Evolutionary conservation across 2,329 filamentous ascomycete species (phyloP).

Genomic region (Neospermospora avenae): DNA sequence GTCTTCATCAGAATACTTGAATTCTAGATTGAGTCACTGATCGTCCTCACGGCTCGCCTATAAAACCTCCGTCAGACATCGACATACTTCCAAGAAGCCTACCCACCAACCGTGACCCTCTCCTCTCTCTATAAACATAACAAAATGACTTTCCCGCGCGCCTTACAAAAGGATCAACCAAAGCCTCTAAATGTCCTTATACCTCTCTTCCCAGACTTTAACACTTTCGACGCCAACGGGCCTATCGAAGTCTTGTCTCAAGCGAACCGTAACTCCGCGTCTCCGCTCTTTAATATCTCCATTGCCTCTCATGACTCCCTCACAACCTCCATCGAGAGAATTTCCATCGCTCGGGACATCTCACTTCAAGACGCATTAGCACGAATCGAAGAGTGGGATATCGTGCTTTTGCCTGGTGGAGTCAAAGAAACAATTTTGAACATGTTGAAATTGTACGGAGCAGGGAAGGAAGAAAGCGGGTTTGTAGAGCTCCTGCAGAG

Average conservation of each 20-base stretch:
- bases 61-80: background rate
- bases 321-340: background rate
- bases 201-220: constrained; percentile 5
- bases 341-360: background rate
- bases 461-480: background rate
- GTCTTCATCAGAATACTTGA: background rate
- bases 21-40: too few relatives aligned
- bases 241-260: constrained; percentile 2
- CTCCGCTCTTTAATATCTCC: background rate
- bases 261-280: background rate
- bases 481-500: background rate
- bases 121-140: too few relatives aligned
- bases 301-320: background rate
- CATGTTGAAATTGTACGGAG: background rate
- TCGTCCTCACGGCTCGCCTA: too few relatives aligned
- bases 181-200: background rate
- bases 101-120: too few relatives aligned
- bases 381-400: constrained; percentile 2
- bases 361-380: background rate
- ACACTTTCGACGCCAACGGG: constrained; percentile 5
- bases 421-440: background rate
- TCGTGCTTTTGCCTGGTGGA: constrained; percentile 3
- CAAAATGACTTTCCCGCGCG: constrained; percentile 1
- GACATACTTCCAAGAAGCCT: too few relatives aligned
- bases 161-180: background rate